Percentiles rank a stretch among this genome's conserved stretches.
Evolutionary conservation across 495 filamentous ascomycete genomes (phyloP).

Genomic region (Aspergillus diversus): DNA sequence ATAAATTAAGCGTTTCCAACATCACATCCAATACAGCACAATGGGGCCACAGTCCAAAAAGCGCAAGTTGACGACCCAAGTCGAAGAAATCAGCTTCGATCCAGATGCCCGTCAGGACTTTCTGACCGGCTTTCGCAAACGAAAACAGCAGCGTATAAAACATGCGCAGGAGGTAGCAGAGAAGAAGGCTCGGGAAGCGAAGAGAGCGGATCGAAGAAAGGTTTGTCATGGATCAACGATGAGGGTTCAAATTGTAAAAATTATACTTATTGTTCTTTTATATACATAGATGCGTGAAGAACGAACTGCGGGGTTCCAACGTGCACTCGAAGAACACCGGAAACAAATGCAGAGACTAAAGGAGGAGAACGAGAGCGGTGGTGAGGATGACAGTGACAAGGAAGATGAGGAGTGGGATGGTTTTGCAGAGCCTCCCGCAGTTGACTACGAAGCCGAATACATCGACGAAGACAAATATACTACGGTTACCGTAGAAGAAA

Average conservation of each 20-base stretch:
- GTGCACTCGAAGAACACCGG: slow-evolving; percentile 75
- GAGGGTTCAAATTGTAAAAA: neutral
- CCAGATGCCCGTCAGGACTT: slow-evolving; percentile 74
- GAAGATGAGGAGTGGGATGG: slow-evolving; percentile 66
- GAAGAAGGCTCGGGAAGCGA: slow-evolving; percentile 73
- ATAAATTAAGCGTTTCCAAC: neutral
- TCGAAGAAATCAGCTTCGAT: slow-evolving; percentile 88
- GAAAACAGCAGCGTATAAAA: slow-evolving; percentile 82
- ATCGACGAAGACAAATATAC: slow-evolving; percentile 95
- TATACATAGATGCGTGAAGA: slow-evolving; percentile 72
- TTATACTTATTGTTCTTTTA: slow-evolving; percentile 18
- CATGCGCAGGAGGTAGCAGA: slow-evolving; percentile 77
- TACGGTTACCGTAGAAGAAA: slow-evolving; percentile 90
- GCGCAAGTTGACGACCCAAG: slow-evolving; percentile 59
- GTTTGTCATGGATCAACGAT: slow-evolving; percentile 44
- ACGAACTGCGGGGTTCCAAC: slow-evolving; percentile 75
- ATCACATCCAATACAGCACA: slow-evolving; percentile 20
- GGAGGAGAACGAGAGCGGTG: slow-evolving; percentile 52
- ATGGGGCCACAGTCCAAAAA: slow-evolving; percentile 63
- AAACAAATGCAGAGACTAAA: slow-evolving; percentile 56
- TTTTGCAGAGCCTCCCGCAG: slow-evolving; percentile 56
- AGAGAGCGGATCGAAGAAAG: slow-evolving; percentile 69
- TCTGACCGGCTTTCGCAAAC: slow-evolving; percentile 94
- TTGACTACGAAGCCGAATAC: slow-evolving; percentile 90
- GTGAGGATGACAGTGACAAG: slow-evolving; percentile 32